A percentile compares a stretch with the other conserved stretches of the same genome.
phyloP scores from a whole-genome alignment of 768 basidiomycete genomes.

The Leccinellum albellum region DNA sequence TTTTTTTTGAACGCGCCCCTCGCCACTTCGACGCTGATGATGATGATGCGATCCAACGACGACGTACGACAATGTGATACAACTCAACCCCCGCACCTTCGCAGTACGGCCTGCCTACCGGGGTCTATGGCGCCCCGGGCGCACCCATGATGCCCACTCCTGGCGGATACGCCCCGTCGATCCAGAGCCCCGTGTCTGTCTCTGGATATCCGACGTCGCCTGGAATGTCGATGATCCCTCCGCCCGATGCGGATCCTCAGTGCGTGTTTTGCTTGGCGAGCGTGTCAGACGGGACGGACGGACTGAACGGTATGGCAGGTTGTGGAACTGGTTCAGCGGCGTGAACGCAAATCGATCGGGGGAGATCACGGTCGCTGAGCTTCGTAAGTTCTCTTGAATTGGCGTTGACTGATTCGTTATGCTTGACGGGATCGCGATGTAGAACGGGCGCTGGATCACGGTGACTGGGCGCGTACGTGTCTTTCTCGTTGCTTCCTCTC shows the following conservation, averaged over 20 bases:
- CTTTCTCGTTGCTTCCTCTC: background rate
- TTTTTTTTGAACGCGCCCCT: no score
- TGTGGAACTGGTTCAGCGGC: constrained; percentile 69
- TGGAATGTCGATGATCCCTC: constrained; percentile 10
- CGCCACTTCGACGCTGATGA: no score
- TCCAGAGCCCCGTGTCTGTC: background rate
- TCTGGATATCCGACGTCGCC: constrained; percentile 14
- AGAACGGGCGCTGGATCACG: constrained; percentile 50
- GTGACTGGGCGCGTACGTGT: constrained; percentile 77
- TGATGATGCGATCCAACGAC: background rate
- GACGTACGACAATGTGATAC: background rate
- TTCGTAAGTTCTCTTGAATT: constrained; percentile 44
- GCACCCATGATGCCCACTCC: background rate
- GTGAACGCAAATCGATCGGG: constrained; percentile 73
- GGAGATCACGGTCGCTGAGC: constrained; percentile 58
- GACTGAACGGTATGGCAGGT: constrained; percentile 33
- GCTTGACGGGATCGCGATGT: background rate
- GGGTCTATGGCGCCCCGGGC: background rate
- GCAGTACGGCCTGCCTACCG: background rate
- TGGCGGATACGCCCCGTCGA: background rate
- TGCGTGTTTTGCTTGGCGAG: constrained; percentile 35
- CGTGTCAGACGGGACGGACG: accelerated
- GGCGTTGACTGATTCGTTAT: background rate
- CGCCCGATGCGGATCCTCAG: constrained; percentile 72
- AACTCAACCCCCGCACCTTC: background rate